A percentile compares a stretch with the other conserved stretches of the same genome.
phyloP scores from a whole-genome alignment of 108 stramenopile genomes.

The Cyclostephanos tholiformis region DNA sequence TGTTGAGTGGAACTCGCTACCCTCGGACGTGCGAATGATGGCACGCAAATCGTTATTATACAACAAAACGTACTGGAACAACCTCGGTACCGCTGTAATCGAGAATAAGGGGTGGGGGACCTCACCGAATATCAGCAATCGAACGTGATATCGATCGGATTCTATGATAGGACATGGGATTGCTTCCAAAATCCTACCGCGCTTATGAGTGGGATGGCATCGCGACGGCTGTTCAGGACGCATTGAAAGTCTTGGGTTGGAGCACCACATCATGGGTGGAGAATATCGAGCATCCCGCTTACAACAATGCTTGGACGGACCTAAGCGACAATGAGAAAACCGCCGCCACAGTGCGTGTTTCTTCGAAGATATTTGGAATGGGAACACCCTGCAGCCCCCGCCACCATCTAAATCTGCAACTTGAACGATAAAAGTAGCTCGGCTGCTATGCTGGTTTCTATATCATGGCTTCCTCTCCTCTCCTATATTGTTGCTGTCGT shows the following conservation, averaged over 20 bases:
- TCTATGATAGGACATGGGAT: conserved; percentile 52
- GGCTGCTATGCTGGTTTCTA: background rate
- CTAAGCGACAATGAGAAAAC: conserved; percentile 23
- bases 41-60: conserved; percentile 33
- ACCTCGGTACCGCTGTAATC: conserved; percentile 34
- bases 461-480: no score
- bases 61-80: conserved; percentile 41
- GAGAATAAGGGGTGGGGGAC: conserved; percentile 38
- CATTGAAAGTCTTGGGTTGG: conserved; percentile 43
- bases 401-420: background rate
- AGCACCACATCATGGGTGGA: conserved; percentile 27
- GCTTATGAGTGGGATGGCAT: conserved; percentile 41
- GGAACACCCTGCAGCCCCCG: background rate
- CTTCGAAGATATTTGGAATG: conserved; percentile 46
- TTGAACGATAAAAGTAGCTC: background rate
- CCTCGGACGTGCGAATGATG: conserved; percentile 21
- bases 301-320: conserved; percentile 27
- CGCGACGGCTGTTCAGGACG: conserved; percentile 23
- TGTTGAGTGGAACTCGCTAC: conserved; percentile 31
- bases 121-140: conserved; percentile 31
- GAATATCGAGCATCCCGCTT: conserved; percentile 10
- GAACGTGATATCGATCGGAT: conserved; percentile 40
- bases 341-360: conserved; percentile 32
- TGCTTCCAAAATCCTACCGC: conserved; percentile 58
- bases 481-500: no score